phyloP scores from a whole-genome alignment of 1,284 basidiomycete genomes.

The Xerocomus nothofagi region DNA sequence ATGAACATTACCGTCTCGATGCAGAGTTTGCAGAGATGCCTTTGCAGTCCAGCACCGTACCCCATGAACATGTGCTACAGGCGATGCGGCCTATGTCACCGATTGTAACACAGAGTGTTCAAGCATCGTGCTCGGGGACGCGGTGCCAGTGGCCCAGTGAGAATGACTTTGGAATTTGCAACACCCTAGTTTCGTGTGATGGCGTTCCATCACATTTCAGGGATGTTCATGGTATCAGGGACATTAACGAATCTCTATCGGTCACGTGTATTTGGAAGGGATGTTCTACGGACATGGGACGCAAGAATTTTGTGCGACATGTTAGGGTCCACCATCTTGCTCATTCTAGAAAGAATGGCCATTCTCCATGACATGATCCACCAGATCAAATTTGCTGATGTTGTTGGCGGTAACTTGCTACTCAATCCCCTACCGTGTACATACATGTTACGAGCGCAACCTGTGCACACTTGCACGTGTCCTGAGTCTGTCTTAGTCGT shows the following conservation, averaged over 20 bases:
- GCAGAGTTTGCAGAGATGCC: too few species aligned
- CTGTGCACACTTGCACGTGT: too few species aligned
- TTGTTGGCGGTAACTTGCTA: too few species aligned
- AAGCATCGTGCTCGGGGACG: neutral
- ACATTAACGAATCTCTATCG: rapidly evolving
- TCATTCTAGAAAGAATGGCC: too few species aligned
- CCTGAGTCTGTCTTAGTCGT: too few species aligned
- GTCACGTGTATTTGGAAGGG: neutral
- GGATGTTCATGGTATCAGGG: neutral
- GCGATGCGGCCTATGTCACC: neutral
- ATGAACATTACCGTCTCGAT: neutral
- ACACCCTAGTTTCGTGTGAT: rapidly evolving
- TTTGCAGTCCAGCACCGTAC: neutral
- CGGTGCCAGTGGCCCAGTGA: neutral
- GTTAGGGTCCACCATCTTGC: neutral
- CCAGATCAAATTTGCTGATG: too few species aligned
- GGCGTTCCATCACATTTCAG: neutral
- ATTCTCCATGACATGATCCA: too few species aligned
- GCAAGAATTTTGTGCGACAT: neutral
- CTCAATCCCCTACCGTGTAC: too few species aligned
- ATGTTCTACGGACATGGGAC: neutral
- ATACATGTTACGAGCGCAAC: too few species aligned
- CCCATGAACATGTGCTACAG: neutral
- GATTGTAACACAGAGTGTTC: neutral
- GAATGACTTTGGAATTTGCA: neutral